phyloP scores from a whole-genome alignment of 2,329 filamentous ascomycete species.

The Daldinia sp. region DNA sequence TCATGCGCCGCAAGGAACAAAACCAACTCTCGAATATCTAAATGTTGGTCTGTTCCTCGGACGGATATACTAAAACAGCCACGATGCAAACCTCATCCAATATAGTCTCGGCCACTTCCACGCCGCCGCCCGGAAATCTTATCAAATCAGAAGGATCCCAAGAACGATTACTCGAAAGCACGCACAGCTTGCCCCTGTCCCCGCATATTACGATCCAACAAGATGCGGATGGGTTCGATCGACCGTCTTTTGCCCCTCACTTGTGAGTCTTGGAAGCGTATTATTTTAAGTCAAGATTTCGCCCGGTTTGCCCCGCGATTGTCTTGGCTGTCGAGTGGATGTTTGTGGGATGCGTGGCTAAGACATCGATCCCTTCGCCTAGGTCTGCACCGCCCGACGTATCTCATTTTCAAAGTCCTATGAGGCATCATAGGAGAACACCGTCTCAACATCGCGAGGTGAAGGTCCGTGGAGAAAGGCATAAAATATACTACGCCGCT shows the following conservation, averaged over 20 bases:
- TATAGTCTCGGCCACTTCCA: conserved; percentile 22
- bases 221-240: conserved; percentile 46
- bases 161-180: conserved; percentile 19
- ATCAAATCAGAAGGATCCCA: conserved; percentile 12
- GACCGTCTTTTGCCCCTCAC: conserved; percentile 49
- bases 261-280: conserved; percentile 50
- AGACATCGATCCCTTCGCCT: conserved; percentile 24
- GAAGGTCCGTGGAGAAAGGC: conserved; percentile 54
- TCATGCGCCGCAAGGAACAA: conserved; percentile 16
- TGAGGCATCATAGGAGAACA: conserved; percentile 65
- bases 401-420: conserved; percentile 59
- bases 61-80: conserved; percentile 17
- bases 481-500: conserved; percentile 1
- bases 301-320: conserved; percentile 25
- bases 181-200: conserved; percentile 44
- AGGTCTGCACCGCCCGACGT: conserved; percentile 56
- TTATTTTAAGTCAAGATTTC: conserved; percentile 17
- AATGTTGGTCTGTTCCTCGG: not conserved
- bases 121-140: conserved; percentile 19
- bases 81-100: conserved; percentile 37
- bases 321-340: conserved; percentile 23
- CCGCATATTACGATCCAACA: conserved; percentile 51
- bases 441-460: conserved; percentile 66
- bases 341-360: conserved; percentile 24
- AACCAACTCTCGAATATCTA: conserved; percentile 5